Base-by-base conservation (phyloP, 75 land plant species). In the Sequoia sempervirens region DNA sequence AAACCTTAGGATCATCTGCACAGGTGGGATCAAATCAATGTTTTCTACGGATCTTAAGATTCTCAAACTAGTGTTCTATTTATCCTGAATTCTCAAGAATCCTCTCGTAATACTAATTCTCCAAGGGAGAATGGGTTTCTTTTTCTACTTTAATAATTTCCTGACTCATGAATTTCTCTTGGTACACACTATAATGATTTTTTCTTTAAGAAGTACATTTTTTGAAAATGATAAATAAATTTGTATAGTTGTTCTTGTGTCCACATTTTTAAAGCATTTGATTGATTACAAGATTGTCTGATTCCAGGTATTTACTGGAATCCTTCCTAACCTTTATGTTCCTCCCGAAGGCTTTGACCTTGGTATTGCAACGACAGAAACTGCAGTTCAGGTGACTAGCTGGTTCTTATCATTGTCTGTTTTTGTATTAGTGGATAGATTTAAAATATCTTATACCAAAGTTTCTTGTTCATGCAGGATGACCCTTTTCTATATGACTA, bases 1-100 rank as follows among this genome's bases (percentile, higher is more conserved):
- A 92, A 84, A 85, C 92, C 47, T 86, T 97, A 74, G 93, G 93
- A 80, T 84, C 95, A 52, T 95, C 95, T 68, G 87, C 96, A 85
- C 92, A 98, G 93, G 99, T 94, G 70, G 84, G 85, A 46, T 28
- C 13, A n/a, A 78, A 78, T 78, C 46, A 26, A n/a, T 78, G 46
- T 26, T 78, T 76, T 78, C 80, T 75, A 40, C 1, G 0, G 47
- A 78, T 78, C 78, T 75, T 38, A 38, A 40, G 78, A 76, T 9
- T 78, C 30, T 41, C 80, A 70, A 70, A 70, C 17, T n/a, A 78
- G 47, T 78, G 45, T 78, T 26, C 32, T 26, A 18, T 47, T 45
- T 45, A 78, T 45, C n/a, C n/a, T 45, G 80, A 47, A 75, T 78
- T 26, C 45, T 78, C 50, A 78, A 45, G n/a, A 78, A 23, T 45